A percentile compares a stretch with the other conserved stretches of the same genome.
Conservation (phyloP, 192 early-diverging fungal species). For the Coemansia sp. region DNA sequence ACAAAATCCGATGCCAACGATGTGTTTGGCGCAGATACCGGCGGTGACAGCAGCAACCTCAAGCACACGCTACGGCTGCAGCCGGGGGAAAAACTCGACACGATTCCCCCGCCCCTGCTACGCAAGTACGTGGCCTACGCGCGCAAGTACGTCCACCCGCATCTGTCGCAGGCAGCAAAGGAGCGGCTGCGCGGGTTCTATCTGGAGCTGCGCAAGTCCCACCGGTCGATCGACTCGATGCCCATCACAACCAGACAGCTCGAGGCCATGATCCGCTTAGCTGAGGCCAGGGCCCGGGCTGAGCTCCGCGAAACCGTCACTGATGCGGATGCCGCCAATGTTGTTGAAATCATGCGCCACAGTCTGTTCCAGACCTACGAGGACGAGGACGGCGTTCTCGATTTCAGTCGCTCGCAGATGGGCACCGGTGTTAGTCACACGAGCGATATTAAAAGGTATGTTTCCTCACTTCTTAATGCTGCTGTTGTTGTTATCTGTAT, state of each 20-base stretch:
- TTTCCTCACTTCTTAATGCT: not conserved
- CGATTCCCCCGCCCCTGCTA: constrained; percentile 65
- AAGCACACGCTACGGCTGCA: constrained; percentile 51
- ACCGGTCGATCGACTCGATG: constrained; percentile 66
- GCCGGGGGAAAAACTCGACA: constrained; percentile 59
- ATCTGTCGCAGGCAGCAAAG: constrained; percentile 62
- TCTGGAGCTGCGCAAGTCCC: constrained; percentile 62
- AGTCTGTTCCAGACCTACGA: constrained; percentile 63
- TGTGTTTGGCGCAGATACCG: constrained; percentile 1
- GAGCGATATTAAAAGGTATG: constrained; percentile 61
- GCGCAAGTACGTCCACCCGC: constrained; percentile 72
- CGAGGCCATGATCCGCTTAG: constrained; percentile 74
- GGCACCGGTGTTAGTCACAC: constrained; percentile 59
- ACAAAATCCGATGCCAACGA: constrained; percentile 1
- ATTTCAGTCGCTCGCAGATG: constrained; percentile 65
- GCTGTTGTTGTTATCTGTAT: constrained; percentile 9
- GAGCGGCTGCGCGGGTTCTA: constrained; percentile 71
- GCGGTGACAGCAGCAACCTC: constrained; percentile 3
- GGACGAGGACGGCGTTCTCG: constrained; percentile 58
- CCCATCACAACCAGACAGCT: constrained; percentile 82
- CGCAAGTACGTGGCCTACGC: constrained; percentile 89
- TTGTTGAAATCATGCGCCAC: constrained; percentile 75
- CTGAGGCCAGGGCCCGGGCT: constrained; percentile 74
- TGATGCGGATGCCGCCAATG: constrained; percentile 70
- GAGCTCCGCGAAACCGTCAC: constrained; percentile 77